These are phyloP conservation scores for Zymoseptoria ardabiliae DNA, from an alignment of 2,329 filamentous ascomycete genomes.

Conservation along the genomic window DNA sequence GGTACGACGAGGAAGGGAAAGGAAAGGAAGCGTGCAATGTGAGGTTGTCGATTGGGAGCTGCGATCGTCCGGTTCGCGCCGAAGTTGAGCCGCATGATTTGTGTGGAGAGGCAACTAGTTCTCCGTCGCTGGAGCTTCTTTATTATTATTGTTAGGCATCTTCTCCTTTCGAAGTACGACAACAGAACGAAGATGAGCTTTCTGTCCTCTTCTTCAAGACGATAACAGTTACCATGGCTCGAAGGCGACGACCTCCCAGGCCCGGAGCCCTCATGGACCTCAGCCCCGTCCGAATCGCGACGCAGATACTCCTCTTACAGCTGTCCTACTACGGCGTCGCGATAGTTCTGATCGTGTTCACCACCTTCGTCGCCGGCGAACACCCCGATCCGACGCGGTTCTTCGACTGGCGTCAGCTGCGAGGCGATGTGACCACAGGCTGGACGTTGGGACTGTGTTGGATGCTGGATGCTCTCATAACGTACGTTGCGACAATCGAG, in stretches of 20 bases:
- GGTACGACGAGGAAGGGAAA: background rate
- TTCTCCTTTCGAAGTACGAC: background rate
- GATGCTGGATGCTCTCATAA: constrained; percentile 57
- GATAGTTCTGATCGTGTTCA: constrained; percentile 58
- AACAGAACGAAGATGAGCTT: background rate
- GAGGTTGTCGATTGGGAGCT: background rate
- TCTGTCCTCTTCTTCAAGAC: background rate
- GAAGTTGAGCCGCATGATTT: background rate
- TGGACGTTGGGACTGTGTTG: constrained; percentile 64
- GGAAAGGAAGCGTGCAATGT: background rate
- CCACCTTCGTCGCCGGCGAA: constrained; percentile 57
- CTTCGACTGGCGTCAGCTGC: constrained; percentile 55
- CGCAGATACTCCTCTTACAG: constrained; percentile 60
- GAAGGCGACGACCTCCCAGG: constrained; percentile 55
- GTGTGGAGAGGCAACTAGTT: background rate
- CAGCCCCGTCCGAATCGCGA: constrained; percentile 58
- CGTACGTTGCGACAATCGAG: constrained; percentile 42
- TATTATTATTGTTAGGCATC: background rate
- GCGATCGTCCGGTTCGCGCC: background rate
- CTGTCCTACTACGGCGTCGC: constrained; percentile 57
- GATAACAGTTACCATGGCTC: constrained; percentile 36
- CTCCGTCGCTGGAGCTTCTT: background rate
- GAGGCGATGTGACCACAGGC: constrained; percentile 61
- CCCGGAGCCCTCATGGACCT: constrained; percentile 61
- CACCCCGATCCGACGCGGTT: constrained; percentile 52